Evolutionary conservation across 2,329 filamentous ascomycete species (phyloP).

Genomic region (Cercospora sp.): DNA sequence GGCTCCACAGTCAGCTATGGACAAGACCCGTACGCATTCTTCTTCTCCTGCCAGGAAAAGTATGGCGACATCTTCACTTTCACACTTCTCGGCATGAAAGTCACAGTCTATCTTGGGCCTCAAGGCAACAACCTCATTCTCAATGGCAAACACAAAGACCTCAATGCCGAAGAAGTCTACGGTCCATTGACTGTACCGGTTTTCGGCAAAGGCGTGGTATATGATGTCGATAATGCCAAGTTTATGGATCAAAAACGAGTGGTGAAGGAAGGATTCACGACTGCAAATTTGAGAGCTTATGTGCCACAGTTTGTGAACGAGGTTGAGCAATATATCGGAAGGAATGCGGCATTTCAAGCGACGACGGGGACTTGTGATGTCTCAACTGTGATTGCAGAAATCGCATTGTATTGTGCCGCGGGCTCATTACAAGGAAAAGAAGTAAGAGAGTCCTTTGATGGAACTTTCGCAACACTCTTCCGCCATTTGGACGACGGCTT

Average conservation of each 20-base stretch:
- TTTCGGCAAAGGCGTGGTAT: constrained; percentile 84
- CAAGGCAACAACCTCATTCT: constrained; percentile 88
- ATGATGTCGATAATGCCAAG: constrained; percentile 86
- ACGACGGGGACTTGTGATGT: constrained; percentile 66
- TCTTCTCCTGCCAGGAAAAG: constrained; percentile 71
- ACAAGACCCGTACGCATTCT: constrained; percentile 90
- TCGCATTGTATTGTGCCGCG: constrained; percentile 87
- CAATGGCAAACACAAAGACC: constrained; percentile 85
- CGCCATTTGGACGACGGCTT: constrained; percentile 93
- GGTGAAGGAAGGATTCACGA: constrained; percentile 77
- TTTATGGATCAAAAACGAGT: constrained; percentile 95
- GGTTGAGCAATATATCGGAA: constrained; percentile 70
- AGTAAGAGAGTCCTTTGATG: constrained; percentile 77
- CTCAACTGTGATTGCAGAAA: constrained; percentile 73
- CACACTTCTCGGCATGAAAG: constrained; percentile 81
- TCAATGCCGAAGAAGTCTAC: constrained; percentile 89
- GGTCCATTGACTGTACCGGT: constrained; percentile 68
- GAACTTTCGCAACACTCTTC: constrained; percentile 76
- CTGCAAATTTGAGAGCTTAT: constrained; percentile 72
- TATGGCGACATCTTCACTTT: constrained; percentile 91
- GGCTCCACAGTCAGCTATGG: constrained; percentile 92
- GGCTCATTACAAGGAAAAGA: constrained; percentile 82
- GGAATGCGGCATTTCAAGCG: constrained; percentile 46
- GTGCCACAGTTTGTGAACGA: constrained; percentile 76
- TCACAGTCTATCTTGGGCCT: constrained; percentile 78